Evolutionary conservation across 495 filamentous ascomycete species (phyloP), one percentile per base, ranked within the genome.

Genomic region (Penicillium riverlandense): DNA sequence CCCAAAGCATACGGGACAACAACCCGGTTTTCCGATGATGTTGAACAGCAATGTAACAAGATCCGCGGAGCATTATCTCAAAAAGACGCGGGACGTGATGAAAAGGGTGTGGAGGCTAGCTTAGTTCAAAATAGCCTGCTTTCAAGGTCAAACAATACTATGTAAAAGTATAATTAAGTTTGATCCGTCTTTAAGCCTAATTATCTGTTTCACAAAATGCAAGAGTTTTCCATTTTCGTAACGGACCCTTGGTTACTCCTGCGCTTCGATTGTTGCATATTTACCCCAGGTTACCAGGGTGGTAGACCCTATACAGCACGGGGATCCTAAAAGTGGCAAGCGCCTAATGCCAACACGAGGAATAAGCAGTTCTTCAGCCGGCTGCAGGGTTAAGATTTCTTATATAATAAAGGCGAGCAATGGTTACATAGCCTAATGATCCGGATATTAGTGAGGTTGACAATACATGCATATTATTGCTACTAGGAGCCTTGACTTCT

Each of bases 21-120:
- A 22, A 6, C 8, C 45, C 16, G 37, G 16, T n/a, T 37, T 32
- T 7, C 37, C 32, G 12, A 39, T 47, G 40, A 38, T 16, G 11
- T 22, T 34, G 12, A 39, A 34, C 9, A 29, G 38, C 29, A 39
- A 34, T 27, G 27, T 40, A 38, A 8, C 29, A 48, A 48, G 12
- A 28, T 38, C 29, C 46, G 39, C 40, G 46, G 46, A 48, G 35
- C 35, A 11, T 34, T 29, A 48, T 48, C 46, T 48, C 46, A 48
- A 48, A 48, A 48, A 15, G 40, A 35, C 35, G 29, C 46, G 46
- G 46, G 43, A 29, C 11, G 8, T 47, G 22, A 36, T 22, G 22
- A 3, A 22, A 22, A 34, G 12, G 38, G 36, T 35, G 4, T 43
- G 11, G 12, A 35, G 29, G 38, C 45, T 47, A 47, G 31, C 38